Base-by-base conservation (phyloP, 2,329 filamentous ascomycete genomes). In the Pseudogymnoascus sp. region DNA sequence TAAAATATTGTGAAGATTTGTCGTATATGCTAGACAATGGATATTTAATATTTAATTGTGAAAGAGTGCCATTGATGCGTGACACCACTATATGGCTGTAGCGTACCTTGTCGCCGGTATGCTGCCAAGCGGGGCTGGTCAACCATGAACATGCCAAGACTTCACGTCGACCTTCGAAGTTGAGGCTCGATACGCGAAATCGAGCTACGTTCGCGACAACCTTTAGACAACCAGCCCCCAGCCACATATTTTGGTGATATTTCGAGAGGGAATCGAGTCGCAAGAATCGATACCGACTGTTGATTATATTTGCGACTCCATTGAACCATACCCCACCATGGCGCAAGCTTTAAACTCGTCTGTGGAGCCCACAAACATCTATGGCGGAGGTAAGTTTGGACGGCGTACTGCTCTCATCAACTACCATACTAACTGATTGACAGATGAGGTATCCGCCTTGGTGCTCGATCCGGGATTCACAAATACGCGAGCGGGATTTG, bases 391-490 rank as follows among this genome's bases (percentile, higher is more conserved):
- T 86, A 73, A 67, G 73, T 65, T 51, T 34, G 51, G 68, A 73
- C 64, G 45, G 21, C 18, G 21, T 61, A 34, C 37, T 62, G 61
- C 47, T 62, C 64, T 23, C 36, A 63, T 39, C 40, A 61, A 29
- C 54, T 51, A 51, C 37, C 37, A 51, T 59, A 39, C 31, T 59
- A 40, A 64, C 61, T 61, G 29, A 40, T 45, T 65, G 60, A 64
- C 71, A 96, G 95, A 99, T 81, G 95, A 99, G 80, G 93, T 99
- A 68, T 96, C 93, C 37, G 96, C 96, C 62, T 89, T 99, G 70
- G 91, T 99, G 39, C 90, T 99, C 73, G 95, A 99, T 74, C 90
- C 95, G 2, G 95, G 96, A 66, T 97, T 92, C 79, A 91, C 90
- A 73, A 88, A 86, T 69, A 93, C 90, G 42, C 92, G 96, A 77